Evolutionary conservation across 495 filamentous ascomycete genomes (phyloP), one percentile per base, ranked within the genome.

Genomic region (Hypoxylon crocopeplum): DNA sequence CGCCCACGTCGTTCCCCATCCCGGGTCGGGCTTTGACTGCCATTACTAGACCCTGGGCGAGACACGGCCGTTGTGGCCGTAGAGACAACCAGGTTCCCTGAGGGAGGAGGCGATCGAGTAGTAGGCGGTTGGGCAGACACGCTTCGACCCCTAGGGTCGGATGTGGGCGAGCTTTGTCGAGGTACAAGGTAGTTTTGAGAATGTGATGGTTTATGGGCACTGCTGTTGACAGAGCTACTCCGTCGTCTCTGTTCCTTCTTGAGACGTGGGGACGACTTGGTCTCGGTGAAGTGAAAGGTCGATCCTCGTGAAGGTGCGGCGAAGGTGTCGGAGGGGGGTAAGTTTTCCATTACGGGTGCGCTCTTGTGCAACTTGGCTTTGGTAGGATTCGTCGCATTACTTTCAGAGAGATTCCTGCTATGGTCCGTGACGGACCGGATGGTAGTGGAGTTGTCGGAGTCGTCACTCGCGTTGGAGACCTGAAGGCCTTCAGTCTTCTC

Each of bases 41-140:
- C 70, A 53, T 75, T 70, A 48, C 70, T 73, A 5, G 66, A 69
- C 21, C 47, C 52, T 1, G 67, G 69, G 24, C 69, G 69, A 41
- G 62, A 33, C 19, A 62, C 29, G 15, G 46, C 16, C 44, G 48
- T 7, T 27, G 50, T 16, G 15, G 27, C 13, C 34, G 50, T 61
- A 5, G 75, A 71, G 0, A 71, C 64, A 4, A 65, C 46, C 2
- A 68, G 64, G 16, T 42, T 60, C 16, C 65, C 70, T 13, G 72
- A 65, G 15, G 46, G 63, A 7, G 52, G 57, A 24, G 17, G 19
- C 2, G 48, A 44, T 19, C 70, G 59, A 13, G 27, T 32, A 3
- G 39, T 20, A 1, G 72, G 64, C 5, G 75, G 72, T 22, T 77
- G 71, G 13, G 70, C 76, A 15, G 77, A 79, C 27, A 63, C 69